Evolutionary conservation across 179 eudicot species (phyloP).

Genomic region (Pouteria campechiana): DNA sequence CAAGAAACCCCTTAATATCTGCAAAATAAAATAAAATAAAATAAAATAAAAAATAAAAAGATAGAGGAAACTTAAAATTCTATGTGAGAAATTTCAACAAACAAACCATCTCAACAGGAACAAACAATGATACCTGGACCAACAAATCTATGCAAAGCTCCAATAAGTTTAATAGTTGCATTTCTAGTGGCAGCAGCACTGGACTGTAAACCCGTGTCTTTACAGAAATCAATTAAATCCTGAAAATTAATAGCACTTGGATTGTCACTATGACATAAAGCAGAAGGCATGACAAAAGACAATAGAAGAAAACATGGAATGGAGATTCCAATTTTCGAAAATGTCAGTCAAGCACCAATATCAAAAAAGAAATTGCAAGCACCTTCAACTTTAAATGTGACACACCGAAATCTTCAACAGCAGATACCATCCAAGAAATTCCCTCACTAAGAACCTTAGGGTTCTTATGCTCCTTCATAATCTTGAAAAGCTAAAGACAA

Average conservation of each 20-base stretch:
- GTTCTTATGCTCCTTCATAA: constrained; percentile 98
- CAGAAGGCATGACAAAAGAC: not conserved
- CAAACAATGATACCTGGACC: constrained; percentile 71
- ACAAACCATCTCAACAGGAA: not conserved
- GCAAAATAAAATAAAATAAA: constrained; percentile 9
- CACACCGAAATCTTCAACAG: constrained; percentile 92
- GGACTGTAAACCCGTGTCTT: constrained; percentile 93
- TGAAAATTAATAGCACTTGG: constrained; percentile 9
- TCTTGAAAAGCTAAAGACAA: constrained; percentile 51
- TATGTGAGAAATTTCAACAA: not conserved
- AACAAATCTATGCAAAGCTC: constrained; percentile 79
- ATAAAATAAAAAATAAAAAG: not conserved
- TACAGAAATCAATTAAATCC: constrained; percentile 98
- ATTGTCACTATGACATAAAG: not conserved
- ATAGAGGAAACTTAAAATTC: constrained; percentile 1
- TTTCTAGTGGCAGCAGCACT: constrained; percentile 96
- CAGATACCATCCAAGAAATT: constrained; percentile 88
- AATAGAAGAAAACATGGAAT: not conserved
- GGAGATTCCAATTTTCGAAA: too few species aligned
- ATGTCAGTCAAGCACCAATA: not conserved
- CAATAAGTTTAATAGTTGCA: constrained; percentile 92
- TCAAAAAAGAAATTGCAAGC: constrained; percentile 1
- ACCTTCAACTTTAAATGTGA: constrained; percentile 86
- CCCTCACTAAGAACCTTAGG: constrained; percentile 99
- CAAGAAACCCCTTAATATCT: constrained; percentile 92